Evolutionary conservation across 2,329 filamentous ascomycete genomes (phyloP), one percentile per base, ranked within the genome.

Genomic region (Lojkania enalia): DNA sequence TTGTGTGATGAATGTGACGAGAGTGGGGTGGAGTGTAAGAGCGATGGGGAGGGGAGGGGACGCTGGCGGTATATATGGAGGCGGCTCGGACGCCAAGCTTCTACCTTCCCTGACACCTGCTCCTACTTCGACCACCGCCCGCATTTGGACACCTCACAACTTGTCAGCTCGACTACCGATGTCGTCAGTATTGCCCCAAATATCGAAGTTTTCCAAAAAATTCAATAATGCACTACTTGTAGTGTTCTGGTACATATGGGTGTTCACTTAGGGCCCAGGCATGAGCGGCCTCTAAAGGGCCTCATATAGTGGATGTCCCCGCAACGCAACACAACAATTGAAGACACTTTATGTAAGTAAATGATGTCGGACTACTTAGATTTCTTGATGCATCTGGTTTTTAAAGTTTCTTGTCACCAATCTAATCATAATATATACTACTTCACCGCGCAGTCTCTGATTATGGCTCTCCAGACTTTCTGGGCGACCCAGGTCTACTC

Each of bases 201-300:
- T 23, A 13, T 25, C 30, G n/a, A 36, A 40, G 35, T 46, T 31
- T 13, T 18, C 14, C n/a, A 20, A 21, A 30, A 21, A 39, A 20
- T 39, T 18, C 15, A 6, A 5, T 20, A 27, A 5, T 40, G 41
- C 45, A 53, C 31, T 40, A 52, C 35, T 55, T 51, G 7, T 38
- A 35, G 35, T 19, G 31, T 46, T 5, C 12, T 42, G 13, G 52
- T 45, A 16, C 42, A 7, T 18, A 41, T 38, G 32, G 35, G 14
- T 20, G 42, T 31, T 50, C 38, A 27, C 36, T 46, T 27, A 16
- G 20, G 48, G 21, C 31, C 29, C 33, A 14, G 41, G 35, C 40
- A 46, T 49, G 49, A 45, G 49, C 48, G 51, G 55, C 53, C 55
- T 58, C 55, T 32, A 15, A n/a, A 33, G 33, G 7, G 7, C 30